phyloP scores from a whole-genome alignment of 2,329 filamentous ascomycete species.

The Aureobasidium sp. region DNA sequence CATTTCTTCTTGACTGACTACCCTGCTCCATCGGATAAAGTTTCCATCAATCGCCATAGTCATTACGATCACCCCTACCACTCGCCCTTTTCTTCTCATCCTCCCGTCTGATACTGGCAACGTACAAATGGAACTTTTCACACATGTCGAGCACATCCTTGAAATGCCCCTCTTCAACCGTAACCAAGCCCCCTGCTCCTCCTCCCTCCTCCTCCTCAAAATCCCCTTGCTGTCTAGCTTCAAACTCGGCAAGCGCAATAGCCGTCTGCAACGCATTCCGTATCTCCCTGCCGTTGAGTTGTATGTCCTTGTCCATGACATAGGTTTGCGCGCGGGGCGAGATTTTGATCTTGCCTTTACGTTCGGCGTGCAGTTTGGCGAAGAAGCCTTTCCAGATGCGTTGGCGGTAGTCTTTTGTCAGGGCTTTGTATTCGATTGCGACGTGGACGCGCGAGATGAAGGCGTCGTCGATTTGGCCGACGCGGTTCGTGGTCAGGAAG shows the following conservation, averaged over 20 bases:
- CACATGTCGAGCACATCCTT: slow-evolving; percentile 2
- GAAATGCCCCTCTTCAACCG: slow-evolving; percentile 1
- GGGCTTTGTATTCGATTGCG: slow-evolving; percentile 27
- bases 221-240: neutral
- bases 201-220: neutral
- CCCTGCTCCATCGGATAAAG: too few species aligned
- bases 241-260: slow-evolving; percentile 25
- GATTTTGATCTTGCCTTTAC: slow-evolving; percentile 6
- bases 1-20: too few species aligned
- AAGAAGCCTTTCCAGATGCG: slow-evolving; percentile 24
- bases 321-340: neutral
- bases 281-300: slow-evolving; percentile 35
- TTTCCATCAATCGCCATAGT: neutral
- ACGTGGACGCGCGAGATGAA: slow-evolving; percentile 32
- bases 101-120: neutral
- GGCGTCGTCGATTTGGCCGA: slow-evolving; percentile 32
- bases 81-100: neutral
- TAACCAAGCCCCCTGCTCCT: neutral
- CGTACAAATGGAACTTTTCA: neutral
- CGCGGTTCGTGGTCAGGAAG: slow-evolving; percentile 35
- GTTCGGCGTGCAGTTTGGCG: slow-evolving; percentile 8
- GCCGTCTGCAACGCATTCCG: slow-evolving; percentile 33
- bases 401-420: slow-evolving; percentile 23
- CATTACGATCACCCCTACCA: neutral
- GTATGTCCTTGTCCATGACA: slow-evolving; percentile 15